Evolutionary conservation across 345 rosid genomes (phyloP).

Genomic region (Ailanthus altissimus): DNA sequence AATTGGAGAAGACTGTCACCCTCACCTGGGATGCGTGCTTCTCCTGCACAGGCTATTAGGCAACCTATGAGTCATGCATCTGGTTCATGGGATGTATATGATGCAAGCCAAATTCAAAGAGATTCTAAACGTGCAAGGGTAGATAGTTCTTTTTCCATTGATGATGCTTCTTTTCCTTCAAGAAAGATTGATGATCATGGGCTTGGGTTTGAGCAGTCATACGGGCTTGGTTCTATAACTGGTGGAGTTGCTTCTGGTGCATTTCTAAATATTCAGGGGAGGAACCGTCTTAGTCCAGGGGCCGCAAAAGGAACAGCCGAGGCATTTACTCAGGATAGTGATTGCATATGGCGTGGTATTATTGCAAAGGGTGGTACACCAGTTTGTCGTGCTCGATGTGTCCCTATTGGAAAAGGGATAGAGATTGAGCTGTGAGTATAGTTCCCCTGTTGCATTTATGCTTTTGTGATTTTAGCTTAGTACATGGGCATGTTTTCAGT

Average conservation of each 20-base stretch:
- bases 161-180: slow-evolving; percentile 49
- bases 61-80: slow-evolving; percentile 48
- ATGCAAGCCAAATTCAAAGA: slow-evolving; percentile 56
- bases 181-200: slow-evolving; percentile 58
- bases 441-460: neutral
- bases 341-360: slow-evolving; percentile 71
- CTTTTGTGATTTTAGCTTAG: neutral
- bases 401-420: slow-evolving; percentile 57
- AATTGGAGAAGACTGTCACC: slow-evolving; percentile 77
- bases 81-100: slow-evolving; percentile 79
- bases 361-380: slow-evolving; percentile 83
- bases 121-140: slow-evolving; percentile 70
- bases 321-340: slow-evolving; percentile 47
- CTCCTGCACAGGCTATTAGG: slow-evolving; percentile 59
- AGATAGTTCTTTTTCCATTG: slow-evolving; percentile 48
- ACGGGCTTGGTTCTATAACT: slow-evolving; percentile 46
- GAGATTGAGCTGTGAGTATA: slow-evolving; percentile 61
- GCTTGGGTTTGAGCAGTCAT: slow-evolving; percentile 43
- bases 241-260: slow-evolving; percentile 41
- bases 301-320: slow-evolving; percentile 34
- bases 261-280: slow-evolving; percentile 38
- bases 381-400: slow-evolving; percentile 75
- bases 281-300: slow-evolving; percentile 47
- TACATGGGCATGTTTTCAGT: neutral
- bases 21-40: slow-evolving; percentile 51